Base-by-base conservation (phyloP, 345 rosid species). In the Triadica sebifera region DNA sequence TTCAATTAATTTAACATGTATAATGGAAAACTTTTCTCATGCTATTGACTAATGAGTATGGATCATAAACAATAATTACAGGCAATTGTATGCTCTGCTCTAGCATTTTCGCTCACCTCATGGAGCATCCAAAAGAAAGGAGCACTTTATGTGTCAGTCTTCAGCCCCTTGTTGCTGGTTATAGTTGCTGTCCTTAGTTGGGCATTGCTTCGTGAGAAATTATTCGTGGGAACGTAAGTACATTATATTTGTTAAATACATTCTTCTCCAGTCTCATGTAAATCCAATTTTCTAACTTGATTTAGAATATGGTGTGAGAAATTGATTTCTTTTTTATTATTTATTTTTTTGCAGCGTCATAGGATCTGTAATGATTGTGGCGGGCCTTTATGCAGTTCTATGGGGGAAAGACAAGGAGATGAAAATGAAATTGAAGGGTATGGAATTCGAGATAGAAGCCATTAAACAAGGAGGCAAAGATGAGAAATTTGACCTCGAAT, bases 391-490 rank as follows among this genome's bases (percentile, higher is more conserved):
- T 43, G 85, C 84, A 0, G 99, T 95, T 49, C 84, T 95, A 8
- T 95, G 98, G 98, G 99, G 98, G 17, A 95, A 93, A 76, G 89
- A 87, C 53, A 86, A 68, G 81, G 99, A 95, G 81, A 41, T 57
- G 41, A 84, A 74, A 19, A 10, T 3, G 37, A 84, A 74, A 24
- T 13, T 3, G 39, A 51, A 60, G 10, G 6, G 10, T 7, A 59
- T 38, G 19, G 65, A 75, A 70, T 58, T 58, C 10, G 76, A 52
- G 17, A 52, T 56, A 13, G 70, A 63, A 60, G 73, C 34, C 34
- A 12, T 29, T 7, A 64, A 65, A 3, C 12, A 71, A 75, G 16
- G 20, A 62, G 66, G 29, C 9, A 69, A 74, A 46, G 76, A 78
- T 12, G 68, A 57, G 63, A 74, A 43, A 20, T 56, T 43, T 15